A percentile compares a stretch with the other conserved stretches of the same genome.
Evolutionary conservation across 2,329 filamentous ascomycete genomes (phyloP).

Genomic region (Claviceps purpurea): DNA sequence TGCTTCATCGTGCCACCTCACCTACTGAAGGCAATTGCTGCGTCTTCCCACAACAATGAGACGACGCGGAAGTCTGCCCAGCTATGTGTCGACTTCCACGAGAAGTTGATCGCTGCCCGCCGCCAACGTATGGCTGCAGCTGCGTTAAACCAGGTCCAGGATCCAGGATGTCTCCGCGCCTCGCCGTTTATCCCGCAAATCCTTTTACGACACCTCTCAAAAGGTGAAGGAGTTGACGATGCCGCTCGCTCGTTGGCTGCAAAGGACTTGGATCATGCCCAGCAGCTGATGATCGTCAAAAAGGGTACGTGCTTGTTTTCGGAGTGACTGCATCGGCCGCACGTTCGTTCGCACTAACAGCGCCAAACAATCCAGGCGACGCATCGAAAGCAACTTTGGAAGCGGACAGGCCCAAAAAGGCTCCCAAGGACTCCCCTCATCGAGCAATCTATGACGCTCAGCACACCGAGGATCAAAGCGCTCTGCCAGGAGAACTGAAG

Average conservation of each 20-base stretch:
- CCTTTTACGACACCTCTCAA: slow-evolving; percentile 25
- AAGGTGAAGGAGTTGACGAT: slow-evolving; percentile 25
- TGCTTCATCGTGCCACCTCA: slow-evolving; percentile 34
- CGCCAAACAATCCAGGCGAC: neutral
- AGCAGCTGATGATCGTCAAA: slow-evolving; percentile 14
- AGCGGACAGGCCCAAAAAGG: slow-evolving; percentile 5
- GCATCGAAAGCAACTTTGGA: neutral
- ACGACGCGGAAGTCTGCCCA: slow-evolving; percentile 23
- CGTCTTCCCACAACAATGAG: slow-evolving; percentile 23
- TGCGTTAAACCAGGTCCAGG: slow-evolving; percentile 18
- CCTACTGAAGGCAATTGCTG: slow-evolving; percentile 28
- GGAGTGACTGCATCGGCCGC: neutral
- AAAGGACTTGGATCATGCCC: slow-evolving; percentile 25
- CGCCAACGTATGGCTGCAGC: slow-evolving; percentile 19
- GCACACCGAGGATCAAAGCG: slow-evolving; percentile 20
- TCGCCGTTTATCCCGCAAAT: slow-evolving; percentile 25
- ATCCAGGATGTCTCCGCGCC: neutral
- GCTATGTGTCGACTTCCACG: slow-evolving; percentile 20
- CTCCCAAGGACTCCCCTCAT: slow-evolving; percentile 17
- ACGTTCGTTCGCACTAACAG: neutral
- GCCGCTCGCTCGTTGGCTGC: slow-evolving; percentile 22
- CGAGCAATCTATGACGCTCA: slow-evolving; percentile 33
- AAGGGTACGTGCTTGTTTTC: slow-evolving; percentile 7
- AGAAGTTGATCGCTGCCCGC: slow-evolving; percentile 17
- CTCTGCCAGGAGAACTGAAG: slow-evolving; percentile 29